These are phyloP conservation scores for Epichloe hybrida DNA, from an alignment of 2,329 filamentous ascomycete species.

Conservation along the genomic window DNA sequence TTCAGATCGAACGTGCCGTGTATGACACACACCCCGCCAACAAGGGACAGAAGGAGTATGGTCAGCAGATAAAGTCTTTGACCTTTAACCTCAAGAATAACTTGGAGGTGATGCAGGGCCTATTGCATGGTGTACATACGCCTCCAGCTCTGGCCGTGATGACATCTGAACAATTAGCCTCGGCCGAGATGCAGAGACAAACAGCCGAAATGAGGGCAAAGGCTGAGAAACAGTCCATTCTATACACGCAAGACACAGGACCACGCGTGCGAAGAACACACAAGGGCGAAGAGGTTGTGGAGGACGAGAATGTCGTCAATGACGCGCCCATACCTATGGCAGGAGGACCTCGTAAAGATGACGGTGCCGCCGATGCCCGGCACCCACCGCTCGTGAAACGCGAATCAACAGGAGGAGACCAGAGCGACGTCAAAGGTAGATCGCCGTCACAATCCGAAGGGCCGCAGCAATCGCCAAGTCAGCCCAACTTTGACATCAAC, in stretches of 20 bases:
- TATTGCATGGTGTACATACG: constrained; percentile 60
- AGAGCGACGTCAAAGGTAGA: constrained; percentile 15
- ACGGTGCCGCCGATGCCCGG: constrained; percentile 3
- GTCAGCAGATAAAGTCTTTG: constrained; percentile 58
- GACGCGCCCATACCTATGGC: constrained; percentile 20
- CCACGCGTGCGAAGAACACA: constrained; percentile 80
- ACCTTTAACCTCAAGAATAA: constrained; percentile 86
- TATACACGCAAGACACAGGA: constrained; percentile 55
- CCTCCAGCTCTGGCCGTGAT: constrained; percentile 73
- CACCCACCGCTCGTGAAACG: constrained; percentile 19
- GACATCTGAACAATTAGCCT: constrained; percentile 82
- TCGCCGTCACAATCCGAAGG: constrained; percentile 29
- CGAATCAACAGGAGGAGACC: constrained; percentile 19
- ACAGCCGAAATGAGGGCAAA: constrained; percentile 65
- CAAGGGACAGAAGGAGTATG: constrained; percentile 36
- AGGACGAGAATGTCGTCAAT: constrained; percentile 48
- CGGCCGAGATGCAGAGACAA: constrained; percentile 71
- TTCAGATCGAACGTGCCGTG: constrained; percentile 67
- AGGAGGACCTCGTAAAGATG: constrained; percentile 9
- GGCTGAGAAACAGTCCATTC: constrained; percentile 71
- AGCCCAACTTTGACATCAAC: constrained; percentile 64
- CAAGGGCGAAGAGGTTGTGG: constrained; percentile 86
- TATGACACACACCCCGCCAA: constrained; percentile 38
- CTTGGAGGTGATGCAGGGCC: constrained; percentile 56
- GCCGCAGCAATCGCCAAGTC: constrained; percentile 38